These are phyloP conservation scores for Saturnispora besseyi DNA, from an alignment of 805 yeast genomes.

Conservation along the genomic window DNA sequence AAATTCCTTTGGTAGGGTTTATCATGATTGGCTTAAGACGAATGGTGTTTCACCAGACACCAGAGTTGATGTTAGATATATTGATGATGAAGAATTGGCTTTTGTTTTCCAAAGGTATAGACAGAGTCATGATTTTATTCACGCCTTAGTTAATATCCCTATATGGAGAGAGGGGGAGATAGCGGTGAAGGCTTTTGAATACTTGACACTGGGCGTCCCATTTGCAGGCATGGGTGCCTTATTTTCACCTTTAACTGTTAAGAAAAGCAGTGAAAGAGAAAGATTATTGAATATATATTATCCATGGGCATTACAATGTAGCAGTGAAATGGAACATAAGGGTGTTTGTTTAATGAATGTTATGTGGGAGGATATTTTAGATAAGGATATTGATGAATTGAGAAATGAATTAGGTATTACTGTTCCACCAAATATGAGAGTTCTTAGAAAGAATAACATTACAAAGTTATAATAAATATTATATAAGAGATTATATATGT, in stretches of 20 bases:
- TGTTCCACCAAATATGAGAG: slow-evolving; percentile 72
- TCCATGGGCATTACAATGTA: slow-evolving; percentile 81
- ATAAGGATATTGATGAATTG: slow-evolving; percentile 61
- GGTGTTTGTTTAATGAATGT: slow-evolving; percentile 70
- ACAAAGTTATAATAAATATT: background rate
- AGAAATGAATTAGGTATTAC: slow-evolving; percentile 65
- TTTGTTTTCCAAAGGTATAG: slow-evolving; percentile 90
- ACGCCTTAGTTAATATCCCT: slow-evolving; percentile 83
- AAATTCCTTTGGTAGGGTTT: slow-evolving; percentile 71
- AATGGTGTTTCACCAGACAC: slow-evolving; percentile 95
- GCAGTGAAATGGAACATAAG: slow-evolving; percentile 41
- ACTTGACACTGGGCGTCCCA: slow-evolving; percentile 84
- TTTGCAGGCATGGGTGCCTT: slow-evolving; percentile 91
- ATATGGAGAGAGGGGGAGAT: slow-evolving; percentile 94
- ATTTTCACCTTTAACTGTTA: slow-evolving; percentile 78
- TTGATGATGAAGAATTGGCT: slow-evolving; percentile 84
- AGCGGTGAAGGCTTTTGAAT: slow-evolving; percentile 86
- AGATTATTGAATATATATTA: slow-evolving; percentile 62
- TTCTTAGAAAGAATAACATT: slow-evolving; percentile 35
- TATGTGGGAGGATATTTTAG: slow-evolving; percentile 83
- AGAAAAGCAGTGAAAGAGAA: slow-evolving; percentile 44
- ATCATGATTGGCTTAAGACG: slow-evolving; percentile 68
- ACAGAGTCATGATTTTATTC: slow-evolving; percentile 96
- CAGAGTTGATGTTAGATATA: slow-evolving; percentile 76
- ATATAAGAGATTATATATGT: background rate